Evolutionary conservation across 306 rosid species (phyloP), one percentile per base, ranked within the genome.

Genomic region (Vigna nakashimae): DNA sequence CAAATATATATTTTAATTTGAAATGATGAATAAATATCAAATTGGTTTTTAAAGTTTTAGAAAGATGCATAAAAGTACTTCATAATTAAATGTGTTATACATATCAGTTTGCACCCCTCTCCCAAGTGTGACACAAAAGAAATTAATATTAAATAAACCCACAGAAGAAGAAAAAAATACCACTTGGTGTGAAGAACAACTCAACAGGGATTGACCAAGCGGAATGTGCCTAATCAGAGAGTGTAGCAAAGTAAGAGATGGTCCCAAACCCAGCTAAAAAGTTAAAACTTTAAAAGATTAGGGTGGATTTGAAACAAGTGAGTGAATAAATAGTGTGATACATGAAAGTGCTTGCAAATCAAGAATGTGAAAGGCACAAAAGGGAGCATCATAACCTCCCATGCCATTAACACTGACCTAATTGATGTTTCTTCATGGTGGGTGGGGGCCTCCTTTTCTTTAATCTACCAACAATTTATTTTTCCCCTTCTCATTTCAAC

Each of bases 401-500:
- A 87, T 86, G 90, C 87, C 91, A 81, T 71, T 88, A 71, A 87
- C 89, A 86, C 82, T 40, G 8, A 65, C 72, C 78, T 86, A 84
- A 83, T 87, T 92, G 90, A 92, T 90, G 91, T 69, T 84, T 80
- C 67, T 87, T 77, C 90, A 73, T 73, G 74, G 91, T 85, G 91
- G 91, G 45, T 85, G 91, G 91, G 45, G 94, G 77, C 76, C 88
- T 64, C 4, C 65, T 16, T 74, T 80, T 77, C 4, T 84, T 82
- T 82, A 71, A 78, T 74, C 69, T 63, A 22, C 48, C 57, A 14
- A 43, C 36, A 75, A 15, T 71, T 50, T 49, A 14, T 36, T 60
- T 76, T 86, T 77, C 67, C 73, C 82, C 81, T 82, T 80, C 65
- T 67, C 20, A 62, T 89, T 77, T 81, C 87, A 75, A 79, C 86